Base-by-base conservation (phyloP, 495 filamentous ascomycete genomes). In the Xylaria flabelliformis region DNA sequence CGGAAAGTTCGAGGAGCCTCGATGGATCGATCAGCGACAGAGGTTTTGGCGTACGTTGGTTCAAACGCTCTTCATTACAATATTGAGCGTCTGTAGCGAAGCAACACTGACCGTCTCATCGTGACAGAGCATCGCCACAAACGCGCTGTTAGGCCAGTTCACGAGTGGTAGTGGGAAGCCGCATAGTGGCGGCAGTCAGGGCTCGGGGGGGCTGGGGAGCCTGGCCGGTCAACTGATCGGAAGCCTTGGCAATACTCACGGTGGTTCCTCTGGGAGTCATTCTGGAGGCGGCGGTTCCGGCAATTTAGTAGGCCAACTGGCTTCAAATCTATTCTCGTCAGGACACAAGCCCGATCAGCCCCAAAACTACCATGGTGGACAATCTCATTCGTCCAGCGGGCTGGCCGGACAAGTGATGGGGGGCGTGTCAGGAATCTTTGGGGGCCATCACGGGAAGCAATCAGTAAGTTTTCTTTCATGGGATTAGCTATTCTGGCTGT, bases 251-350 rank as follows among this genome's bases (percentile, higher is more conserved):
- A 71, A 72, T 53, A 66, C 72, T 41, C 71, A 74, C 34, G 70
- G 78, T 61, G 67, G 64, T 64, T 79, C 78, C 19, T 78, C 78
- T 70, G 73, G 81, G 58, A 69, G 80, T 50, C 77, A 82, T 64
- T 67, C 70, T 32, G 70, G 76, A 24, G 77, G 80, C 67, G 81
- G 83, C n/a, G 73, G 79, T 26, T 79, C 81, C 12, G 77, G 83
- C 6, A 82, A 84, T 74, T 76, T 87, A 44, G 83, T 85, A 44
- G 80, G 81, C 26, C 82, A 85, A 74, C 75, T 87, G 64, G 85
- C 80, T 1, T 84, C 83, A 32, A 82, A 78, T 53, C 51, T 87
- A 36, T 85, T 87, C 67, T 82, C 82, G 12, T 79, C 80, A 4
- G 79, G 82, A 42, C 73, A 71, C 67, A 83, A 84, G 62, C 81